Evolutionary conservation across 129 eudicot species (phyloP), one percentile per base, ranked within the genome.

Genomic region (Erigeron canadensis): DNA sequence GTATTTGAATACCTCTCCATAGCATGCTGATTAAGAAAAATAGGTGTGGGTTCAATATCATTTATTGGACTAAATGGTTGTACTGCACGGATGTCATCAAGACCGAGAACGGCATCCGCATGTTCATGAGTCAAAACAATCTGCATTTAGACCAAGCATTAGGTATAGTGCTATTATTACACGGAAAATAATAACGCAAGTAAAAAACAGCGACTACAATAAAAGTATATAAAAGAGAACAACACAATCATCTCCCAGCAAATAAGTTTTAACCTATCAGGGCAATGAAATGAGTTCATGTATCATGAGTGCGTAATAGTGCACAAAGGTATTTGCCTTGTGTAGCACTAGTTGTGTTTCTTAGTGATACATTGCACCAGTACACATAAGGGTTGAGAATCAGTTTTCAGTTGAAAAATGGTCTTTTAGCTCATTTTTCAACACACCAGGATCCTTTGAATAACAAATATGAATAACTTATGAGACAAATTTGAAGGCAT

Each of bases 51-150:
- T 71, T 79, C 79, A 61, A 86, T 86, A 70, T 86, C 96, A 71
- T 90, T 86, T 66, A 84, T 80, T 57, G 91, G 82, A 75, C 97
- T 88, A 71, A 16, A 84, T 60, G 90, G 91, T 71, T 90, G 95
- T 77, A 95, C 96, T 57, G 77, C 68, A 65, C 89, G 96, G 73
- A 95, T 76, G 75, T 95, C 99, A 81, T 90, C 96, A 71, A 95
- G 84, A 83, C 97, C 99, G 57, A 87, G 96, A 79, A 88, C 87
- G 6, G 97, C 97, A 88, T 95, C 99, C 63, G 99, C 99, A 82
- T 95, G 99, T 67, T 95, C 99, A 86, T 95, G 99, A 42, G 99
- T 90, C 82, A 95, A 76, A 73, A 95, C 57, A 72, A 95, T 84
- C 99, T 95, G 94, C 76, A 82, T 43, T 65, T 44, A 22, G 53